Evolutionary conservation across 2,329 filamentous ascomycete species (phyloP).

Genomic region (Alternaria ethzedia): DNA sequence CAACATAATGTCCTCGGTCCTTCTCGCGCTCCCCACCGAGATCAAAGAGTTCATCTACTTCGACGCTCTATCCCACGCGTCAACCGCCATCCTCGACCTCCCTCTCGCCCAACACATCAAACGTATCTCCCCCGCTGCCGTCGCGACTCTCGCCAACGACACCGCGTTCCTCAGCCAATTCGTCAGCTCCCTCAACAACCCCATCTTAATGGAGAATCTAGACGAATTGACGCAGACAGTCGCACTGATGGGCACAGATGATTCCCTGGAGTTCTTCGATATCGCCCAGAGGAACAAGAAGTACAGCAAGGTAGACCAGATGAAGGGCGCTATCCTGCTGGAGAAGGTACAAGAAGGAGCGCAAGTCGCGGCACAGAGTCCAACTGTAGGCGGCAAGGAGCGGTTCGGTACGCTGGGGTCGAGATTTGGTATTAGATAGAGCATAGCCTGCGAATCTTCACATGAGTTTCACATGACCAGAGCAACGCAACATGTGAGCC

Average conservation of each 20-base stretch:
- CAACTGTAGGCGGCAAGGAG: slow-evolving; percentile 36
- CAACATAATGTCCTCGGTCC: slow-evolving; percentile 95
- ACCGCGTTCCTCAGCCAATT: slow-evolving; percentile 85
- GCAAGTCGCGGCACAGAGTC: slow-evolving; percentile 44
- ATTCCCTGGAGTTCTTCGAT: slow-evolving; percentile 97
- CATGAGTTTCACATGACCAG: background rate
- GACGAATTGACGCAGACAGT: slow-evolving; percentile 95
- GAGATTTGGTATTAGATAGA: slow-evolving; percentile 38
- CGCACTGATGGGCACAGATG: slow-evolving; percentile 81
- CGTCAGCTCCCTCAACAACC: slow-evolving; percentile 83
- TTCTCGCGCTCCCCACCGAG: slow-evolving; percentile 89
- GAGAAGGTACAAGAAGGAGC: slow-evolving; percentile 68
- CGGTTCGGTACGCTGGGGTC: slow-evolving; percentile 45
- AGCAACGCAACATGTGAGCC: background rate
- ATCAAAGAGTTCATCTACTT: slow-evolving; percentile 99
- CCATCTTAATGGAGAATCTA: slow-evolving; percentile 86
- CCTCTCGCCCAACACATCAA: slow-evolving; percentile 80
- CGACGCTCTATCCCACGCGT: slow-evolving; percentile 89
- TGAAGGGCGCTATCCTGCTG: slow-evolving; percentile 86
- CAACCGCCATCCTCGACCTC: slow-evolving; percentile 80
- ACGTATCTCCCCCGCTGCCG: slow-evolving; percentile 85
- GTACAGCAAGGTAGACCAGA: slow-evolving; percentile 88
- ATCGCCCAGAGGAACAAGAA: slow-evolving; percentile 88
- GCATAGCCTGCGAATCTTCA: background rate
- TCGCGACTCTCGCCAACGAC: slow-evolving; percentile 80